Conservation (phyloP, 148 eudicot genomes). For the Silene latifolia region DNA sequence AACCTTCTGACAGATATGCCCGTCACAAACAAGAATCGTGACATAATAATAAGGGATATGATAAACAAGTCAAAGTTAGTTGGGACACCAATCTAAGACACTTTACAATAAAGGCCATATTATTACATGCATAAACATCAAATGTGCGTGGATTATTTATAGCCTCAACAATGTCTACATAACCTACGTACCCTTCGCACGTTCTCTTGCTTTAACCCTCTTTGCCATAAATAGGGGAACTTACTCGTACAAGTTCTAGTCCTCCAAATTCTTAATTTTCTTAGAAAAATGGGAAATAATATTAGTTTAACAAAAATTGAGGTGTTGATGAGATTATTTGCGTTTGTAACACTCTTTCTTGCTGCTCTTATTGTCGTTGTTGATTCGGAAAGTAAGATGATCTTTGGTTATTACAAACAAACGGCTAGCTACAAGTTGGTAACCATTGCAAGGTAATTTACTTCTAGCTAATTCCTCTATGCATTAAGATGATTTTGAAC, state of each 20-base stretch:
- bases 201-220: not conserved
- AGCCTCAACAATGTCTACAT: constrained; percentile 8
- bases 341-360: constrained; percentile 24
- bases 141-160: constrained; percentile 15
- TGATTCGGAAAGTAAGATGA: constrained; percentile 39
- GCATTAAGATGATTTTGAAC: no score
- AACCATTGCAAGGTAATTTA: constrained; percentile 29
- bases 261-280: not conserved
- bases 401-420: constrained; percentile 24
- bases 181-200: constrained; percentile 1
- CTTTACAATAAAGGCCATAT: constrained; percentile 11
- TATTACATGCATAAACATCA: not conserved
- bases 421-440: constrained; percentile 36
- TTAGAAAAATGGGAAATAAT: not conserved
- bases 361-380: constrained; percentile 37
- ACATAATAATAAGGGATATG: no score
- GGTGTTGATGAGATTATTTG: constrained; percentile 35
- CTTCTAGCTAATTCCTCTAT: no score
- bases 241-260: no score
- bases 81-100: not conserved
- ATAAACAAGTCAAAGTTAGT: not conserved
- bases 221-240: not conserved
- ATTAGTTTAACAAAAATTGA: constrained; percentile 24
- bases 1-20: no score
- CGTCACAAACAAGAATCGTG: no score